These are phyloP conservation scores for Phytophthora megakarya DNA, from an alignment of 352 stramenopile genomes.

Conservation along the genomic window DNA sequence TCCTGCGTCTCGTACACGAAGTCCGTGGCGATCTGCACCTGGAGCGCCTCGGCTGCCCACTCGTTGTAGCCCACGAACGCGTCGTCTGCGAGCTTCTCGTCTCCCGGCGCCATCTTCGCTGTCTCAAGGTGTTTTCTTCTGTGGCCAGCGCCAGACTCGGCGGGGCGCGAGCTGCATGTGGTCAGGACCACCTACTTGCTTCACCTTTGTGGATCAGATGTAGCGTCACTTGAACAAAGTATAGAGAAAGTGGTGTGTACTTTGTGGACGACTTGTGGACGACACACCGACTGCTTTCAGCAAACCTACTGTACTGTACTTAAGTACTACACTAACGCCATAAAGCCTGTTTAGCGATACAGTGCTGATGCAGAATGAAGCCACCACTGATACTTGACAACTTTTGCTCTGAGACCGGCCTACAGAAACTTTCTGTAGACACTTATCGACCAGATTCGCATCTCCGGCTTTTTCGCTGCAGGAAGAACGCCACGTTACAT, in stretches of 20 bases:
- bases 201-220: constrained; percentile 13
- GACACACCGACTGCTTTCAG: neutral
- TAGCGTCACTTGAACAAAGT: constrained; percentile 20
- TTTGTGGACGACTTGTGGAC: neutral
- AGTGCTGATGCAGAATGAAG: too few relatives aligned
- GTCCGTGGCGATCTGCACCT: constrained; percentile 68
- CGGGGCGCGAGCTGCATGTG: constrained; percentile 26
- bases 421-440: neutral
- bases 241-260: constrained; percentile 12
- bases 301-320: constrained; percentile 6
- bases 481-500: constrained; percentile 2
- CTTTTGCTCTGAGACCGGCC: neutral
- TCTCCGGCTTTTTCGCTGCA: constrained; percentile 29
- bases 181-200: constrained; percentile 17
- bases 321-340: too few relatives aligned
- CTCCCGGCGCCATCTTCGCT: constrained; percentile 19
- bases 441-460: constrained; percentile 24
- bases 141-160: constrained; percentile 15
- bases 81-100: constrained; percentile 24
- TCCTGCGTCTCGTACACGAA: constrained; percentile 80
- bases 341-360: too few relatives aligned
- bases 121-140: constrained; percentile 25
- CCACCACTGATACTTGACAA: too few relatives aligned
- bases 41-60: constrained; percentile 59
- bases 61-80: constrained; percentile 80